Evolutionary conservation across 2,329 filamentous ascomycete species (phyloP).

Genomic region (Phaeoacremonium minimum): DNA sequence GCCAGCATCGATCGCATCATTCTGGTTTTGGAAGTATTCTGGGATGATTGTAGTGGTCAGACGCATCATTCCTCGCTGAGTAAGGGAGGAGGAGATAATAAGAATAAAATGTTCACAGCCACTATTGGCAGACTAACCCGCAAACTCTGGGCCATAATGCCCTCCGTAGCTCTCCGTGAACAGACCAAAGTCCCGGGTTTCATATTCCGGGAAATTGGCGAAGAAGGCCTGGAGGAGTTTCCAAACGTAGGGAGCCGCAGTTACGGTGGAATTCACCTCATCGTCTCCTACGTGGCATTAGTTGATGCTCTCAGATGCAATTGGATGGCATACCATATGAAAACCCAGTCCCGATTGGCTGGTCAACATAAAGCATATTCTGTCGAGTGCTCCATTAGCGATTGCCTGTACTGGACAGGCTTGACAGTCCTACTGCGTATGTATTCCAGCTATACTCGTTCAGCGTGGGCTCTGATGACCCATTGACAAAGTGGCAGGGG

Average conservation of each 20-base stretch:
- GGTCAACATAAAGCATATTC: constrained; percentile 45
- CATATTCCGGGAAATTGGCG: constrained; percentile 3
- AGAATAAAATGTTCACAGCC: too few species aligned
- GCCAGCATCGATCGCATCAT: constrained; percentile 4
- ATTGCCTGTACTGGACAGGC: too few species aligned
- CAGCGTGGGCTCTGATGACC: constrained; percentile 39
- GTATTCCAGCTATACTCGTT: constrained; percentile 59
- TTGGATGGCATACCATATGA: constrained; percentile 14
- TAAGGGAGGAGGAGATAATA: too few species aligned
- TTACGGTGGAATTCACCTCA: constrained; percentile 6
- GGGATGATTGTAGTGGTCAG: too few species aligned
- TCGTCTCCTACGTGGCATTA: too few species aligned
- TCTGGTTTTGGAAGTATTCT: constrained; percentile 6
- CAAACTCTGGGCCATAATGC: constrained; percentile 24
- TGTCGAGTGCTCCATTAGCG: too few species aligned
- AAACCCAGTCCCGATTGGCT: constrained; percentile 55
- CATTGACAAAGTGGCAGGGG: constrained; percentile 35
- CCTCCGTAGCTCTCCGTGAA: constrained; percentile 28
- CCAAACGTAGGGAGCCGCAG: constrained; percentile 6
- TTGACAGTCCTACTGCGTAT: constrained; percentile 27
- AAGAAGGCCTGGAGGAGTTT: constrained; percentile 7
- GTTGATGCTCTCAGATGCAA: too few species aligned
- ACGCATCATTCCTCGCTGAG: too few species aligned
- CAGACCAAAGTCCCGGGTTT: constrained; percentile 10
- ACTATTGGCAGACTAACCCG: neutral